phyloP scores from a whole-genome alignment of 768 basidiomycete species.

The Collybia nuda region DNA sequence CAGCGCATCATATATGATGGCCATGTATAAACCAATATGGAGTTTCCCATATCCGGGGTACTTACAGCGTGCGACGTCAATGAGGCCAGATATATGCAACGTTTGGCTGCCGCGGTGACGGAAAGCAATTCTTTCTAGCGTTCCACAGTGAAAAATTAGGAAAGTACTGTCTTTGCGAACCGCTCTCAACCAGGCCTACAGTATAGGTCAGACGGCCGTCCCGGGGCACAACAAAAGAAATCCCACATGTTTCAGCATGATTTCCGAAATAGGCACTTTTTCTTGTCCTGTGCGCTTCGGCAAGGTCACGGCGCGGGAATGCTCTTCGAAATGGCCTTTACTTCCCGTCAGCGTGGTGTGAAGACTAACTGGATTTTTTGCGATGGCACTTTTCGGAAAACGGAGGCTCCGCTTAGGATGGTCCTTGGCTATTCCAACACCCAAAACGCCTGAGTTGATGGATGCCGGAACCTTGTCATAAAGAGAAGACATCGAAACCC shows the following conservation, averaged over 20 bases:
- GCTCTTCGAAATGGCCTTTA: background rate
- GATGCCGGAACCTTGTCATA: too few species aligned
- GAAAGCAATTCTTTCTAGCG: conserved; percentile 3
- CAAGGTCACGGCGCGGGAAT: background rate
- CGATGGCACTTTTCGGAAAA: too few species aligned
- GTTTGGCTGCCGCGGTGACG: conserved; percentile 5
- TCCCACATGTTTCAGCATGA: too few species aligned
- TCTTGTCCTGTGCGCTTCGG: background rate
- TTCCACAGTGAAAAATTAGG: conserved; percentile 4
- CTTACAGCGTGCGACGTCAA: conserved; percentile 5
- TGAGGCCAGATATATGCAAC: conserved; percentile 2
- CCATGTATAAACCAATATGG: conserved; percentile 16
- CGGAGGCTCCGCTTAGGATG: too few species aligned
- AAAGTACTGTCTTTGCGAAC: conserved; percentile 1
- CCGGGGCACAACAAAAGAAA: too few species aligned
- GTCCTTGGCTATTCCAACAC: too few species aligned
- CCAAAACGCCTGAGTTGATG: too few species aligned
- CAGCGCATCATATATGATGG: conserved; percentile 18
- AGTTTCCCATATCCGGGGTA: conserved; percentile 20
- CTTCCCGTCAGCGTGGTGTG: too few species aligned
- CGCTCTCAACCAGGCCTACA: conserved; percentile 3
- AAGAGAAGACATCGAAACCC: background rate
- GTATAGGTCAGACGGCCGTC: too few species aligned
- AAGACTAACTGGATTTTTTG: background rate
- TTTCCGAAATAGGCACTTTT: too few species aligned